These are phyloP conservation scores for Xylaria flabelliformis DNA, from an alignment of 495 filamentous ascomycete genomes.

Conservation along the genomic window DNA sequence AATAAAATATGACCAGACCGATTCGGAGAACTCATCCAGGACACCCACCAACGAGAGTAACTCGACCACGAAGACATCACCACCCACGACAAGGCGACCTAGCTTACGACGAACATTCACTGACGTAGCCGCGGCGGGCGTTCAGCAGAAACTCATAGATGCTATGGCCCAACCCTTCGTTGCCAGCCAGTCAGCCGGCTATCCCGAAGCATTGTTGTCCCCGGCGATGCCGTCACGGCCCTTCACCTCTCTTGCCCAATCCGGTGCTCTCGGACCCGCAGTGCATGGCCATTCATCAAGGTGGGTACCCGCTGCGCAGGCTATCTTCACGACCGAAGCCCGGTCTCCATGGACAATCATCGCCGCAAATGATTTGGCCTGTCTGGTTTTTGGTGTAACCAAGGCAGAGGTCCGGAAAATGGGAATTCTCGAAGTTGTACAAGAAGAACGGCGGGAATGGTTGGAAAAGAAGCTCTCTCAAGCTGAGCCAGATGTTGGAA, in stretches of 20 bases:
- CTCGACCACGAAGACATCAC: constrained; percentile 59
- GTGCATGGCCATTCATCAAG: constrained; percentile 87
- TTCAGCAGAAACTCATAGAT: constrained; percentile 88
- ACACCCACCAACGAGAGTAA: constrained; percentile 62
- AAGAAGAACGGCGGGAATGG: constrained; percentile 85
- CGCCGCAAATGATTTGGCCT: constrained; percentile 96
- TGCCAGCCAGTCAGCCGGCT: constrained; percentile 54
- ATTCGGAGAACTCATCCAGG: constrained; percentile 62
- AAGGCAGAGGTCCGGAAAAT: constrained; percentile 92
- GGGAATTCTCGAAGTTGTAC: constrained; percentile 93
- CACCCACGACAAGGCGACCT: constrained; percentile 65
- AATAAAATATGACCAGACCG: constrained; percentile 31
- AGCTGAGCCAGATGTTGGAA: constrained; percentile 51
- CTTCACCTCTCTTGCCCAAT: constrained; percentile 40
- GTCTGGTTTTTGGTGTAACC: constrained; percentile 93
- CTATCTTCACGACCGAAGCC: constrained; percentile 93
- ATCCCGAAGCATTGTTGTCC: constrained; percentile 50
- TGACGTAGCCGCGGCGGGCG: constrained; percentile 70
- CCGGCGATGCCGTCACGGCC: constrained; percentile 49
- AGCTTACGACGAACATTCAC: constrained; percentile 88
- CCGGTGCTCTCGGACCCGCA: constrained; percentile 47
- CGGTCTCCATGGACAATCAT: constrained; percentile 92
- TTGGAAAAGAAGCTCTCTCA: constrained; percentile 82
- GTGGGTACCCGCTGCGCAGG: constrained; percentile 90
- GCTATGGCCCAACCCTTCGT: constrained; percentile 84